Conservation (phyloP, 2,329 filamentous ascomycete species). For the Decorospora gaudefroyi region DNA sequence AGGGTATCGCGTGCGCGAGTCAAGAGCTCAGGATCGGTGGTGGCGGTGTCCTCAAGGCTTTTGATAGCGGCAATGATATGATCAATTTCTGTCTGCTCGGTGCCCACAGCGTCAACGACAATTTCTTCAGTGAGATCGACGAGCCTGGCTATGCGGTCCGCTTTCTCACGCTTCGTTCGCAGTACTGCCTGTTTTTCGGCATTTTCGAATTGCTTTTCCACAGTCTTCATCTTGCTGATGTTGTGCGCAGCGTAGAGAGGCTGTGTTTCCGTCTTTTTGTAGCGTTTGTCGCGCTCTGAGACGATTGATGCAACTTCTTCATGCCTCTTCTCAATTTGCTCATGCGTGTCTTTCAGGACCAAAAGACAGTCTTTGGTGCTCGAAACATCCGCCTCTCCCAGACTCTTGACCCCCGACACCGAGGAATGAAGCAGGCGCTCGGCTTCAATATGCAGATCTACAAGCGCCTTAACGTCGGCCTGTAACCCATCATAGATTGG, state of each 20-base stretch:
- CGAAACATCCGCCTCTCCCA: conserved; percentile 22
- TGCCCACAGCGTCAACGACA: conserved; percentile 56
- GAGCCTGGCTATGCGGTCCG: conserved; percentile 55
- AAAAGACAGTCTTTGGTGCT: conserved; percentile 39
- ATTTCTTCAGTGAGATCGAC: conserved; percentile 58
- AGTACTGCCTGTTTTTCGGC: conserved; percentile 58
- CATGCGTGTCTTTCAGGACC: conserved; percentile 50
- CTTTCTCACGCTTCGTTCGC: conserved; percentile 55
- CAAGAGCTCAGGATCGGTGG: conserved; percentile 25
- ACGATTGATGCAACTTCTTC: conserved; percentile 56
- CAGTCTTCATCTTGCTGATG: conserved; percentile 55
- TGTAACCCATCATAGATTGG: conserved; percentile 56
- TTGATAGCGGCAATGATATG: conserved; percentile 53
- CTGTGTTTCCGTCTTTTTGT: conserved; percentile 59
- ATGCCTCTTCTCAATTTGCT: conserved; percentile 56
- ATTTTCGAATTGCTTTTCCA: conserved; percentile 52
- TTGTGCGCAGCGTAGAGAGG: conserved; percentile 59
- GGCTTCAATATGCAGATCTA: conserved; percentile 51
- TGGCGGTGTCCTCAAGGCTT: conserved; percentile 44
- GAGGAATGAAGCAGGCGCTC: conserved; percentile 34
- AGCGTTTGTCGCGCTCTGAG: conserved; percentile 58
- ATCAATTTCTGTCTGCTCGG: conserved; percentile 58
- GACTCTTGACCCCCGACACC: conserved; percentile 29
- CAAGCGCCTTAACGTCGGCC: conserved; percentile 56
- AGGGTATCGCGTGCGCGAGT: conserved; percentile 38